phyloP scores from a whole-genome alignment of 2,329 filamentous ascomycete species.

The Penicillium freii region DNA sequence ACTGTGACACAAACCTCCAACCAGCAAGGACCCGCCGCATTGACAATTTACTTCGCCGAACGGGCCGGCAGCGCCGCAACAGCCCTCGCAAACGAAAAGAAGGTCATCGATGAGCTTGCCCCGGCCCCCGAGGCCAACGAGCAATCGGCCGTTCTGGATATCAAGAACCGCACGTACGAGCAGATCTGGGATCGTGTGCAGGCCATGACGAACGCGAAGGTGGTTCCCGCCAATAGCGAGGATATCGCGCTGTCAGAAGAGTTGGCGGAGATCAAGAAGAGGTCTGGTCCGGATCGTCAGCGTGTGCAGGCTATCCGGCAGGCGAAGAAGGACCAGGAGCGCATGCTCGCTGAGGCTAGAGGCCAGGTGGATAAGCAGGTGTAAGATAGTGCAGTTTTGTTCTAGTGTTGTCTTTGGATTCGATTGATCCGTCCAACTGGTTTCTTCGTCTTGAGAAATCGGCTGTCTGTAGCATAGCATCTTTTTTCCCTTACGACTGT shows the following conservation, averaged over 20 bases:
- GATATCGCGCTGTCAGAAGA: constrained; percentile 39
- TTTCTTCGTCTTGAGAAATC: constrained; percentile 9
- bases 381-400: constrained; percentile 18
- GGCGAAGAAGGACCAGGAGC: constrained; percentile 46
- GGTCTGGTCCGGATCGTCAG: constrained; percentile 41
- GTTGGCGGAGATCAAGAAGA: constrained; percentile 35
- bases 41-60: constrained; percentile 46
- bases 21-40: constrained; percentile 43
- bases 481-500: constrained; percentile 18
- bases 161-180: constrained; percentile 40
- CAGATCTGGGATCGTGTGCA: constrained; percentile 47
- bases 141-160: constrained; percentile 37
- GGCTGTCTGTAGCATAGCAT: constrained; percentile 28
- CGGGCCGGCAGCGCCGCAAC: constrained; percentile 29
- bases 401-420: constrained; percentile 10
- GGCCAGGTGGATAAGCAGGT: constrained; percentile 44
- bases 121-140: constrained; percentile 33
- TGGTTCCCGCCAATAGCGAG: constrained; percentile 33
- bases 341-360: constrained; percentile 45
- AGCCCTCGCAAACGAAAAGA: constrained; percentile 23
- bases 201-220: constrained; percentile 41
- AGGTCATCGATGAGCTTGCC: constrained; percentile 35
- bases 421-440: constrained; percentile 12
- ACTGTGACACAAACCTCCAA: constrained; percentile 68
- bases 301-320: constrained; percentile 41